Percentiles rank a stretch among this genome's conserved stretches.
Conservation (phyloP, 2,329 filamentous ascomycete genomes). For the Lasiodiplodia sp. region DNA sequence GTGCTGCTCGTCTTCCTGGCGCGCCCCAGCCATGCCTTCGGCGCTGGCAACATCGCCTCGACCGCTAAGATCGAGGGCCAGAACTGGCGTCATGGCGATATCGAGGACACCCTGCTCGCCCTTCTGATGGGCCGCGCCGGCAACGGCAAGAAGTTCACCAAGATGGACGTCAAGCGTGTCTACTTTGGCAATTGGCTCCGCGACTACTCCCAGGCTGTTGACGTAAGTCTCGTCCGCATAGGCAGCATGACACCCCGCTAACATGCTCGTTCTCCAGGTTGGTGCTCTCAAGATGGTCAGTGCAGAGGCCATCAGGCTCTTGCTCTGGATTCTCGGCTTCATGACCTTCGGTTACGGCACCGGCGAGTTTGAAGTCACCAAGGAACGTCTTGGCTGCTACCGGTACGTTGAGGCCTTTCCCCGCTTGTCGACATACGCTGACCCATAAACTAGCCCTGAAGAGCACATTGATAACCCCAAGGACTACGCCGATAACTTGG, state of each 20-base stretch:
- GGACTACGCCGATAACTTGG: constrained; percentile 87
- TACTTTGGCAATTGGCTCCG: constrained; percentile 97
- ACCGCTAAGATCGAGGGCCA: constrained; percentile 81
- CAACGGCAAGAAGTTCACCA: constrained; percentile 80
- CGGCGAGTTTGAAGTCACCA: constrained; percentile 84
- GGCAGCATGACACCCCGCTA: background rate
- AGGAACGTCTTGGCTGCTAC: constrained; percentile 80
- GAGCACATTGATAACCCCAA: constrained; percentile 84
- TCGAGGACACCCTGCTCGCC: constrained; percentile 86
- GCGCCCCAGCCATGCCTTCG: constrained; percentile 76
- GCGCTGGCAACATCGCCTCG: constrained; percentile 86
- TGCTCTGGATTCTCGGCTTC: constrained; percentile 89
- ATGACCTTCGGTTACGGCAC: constrained; percentile 86
- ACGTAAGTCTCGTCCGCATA: constrained; percentile 55
- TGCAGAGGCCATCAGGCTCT: constrained; percentile 86
- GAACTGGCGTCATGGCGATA: constrained; percentile 76
- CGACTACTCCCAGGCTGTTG: constrained; percentile 93
- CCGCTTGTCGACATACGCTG: background rate
- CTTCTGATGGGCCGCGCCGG: constrained; percentile 61
- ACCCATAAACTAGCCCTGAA: constrained; percentile 58
- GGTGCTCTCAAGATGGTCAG: constrained; percentile 91
- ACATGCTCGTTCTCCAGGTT: constrained; percentile 47
- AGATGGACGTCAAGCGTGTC: constrained; percentile 84
- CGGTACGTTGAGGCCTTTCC: constrained; percentile 48
- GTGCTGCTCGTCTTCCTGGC: constrained; percentile 68